phyloP scores from a whole-genome alignment of 1,139 yeast species.

The Candida freyschussii region DNA sequence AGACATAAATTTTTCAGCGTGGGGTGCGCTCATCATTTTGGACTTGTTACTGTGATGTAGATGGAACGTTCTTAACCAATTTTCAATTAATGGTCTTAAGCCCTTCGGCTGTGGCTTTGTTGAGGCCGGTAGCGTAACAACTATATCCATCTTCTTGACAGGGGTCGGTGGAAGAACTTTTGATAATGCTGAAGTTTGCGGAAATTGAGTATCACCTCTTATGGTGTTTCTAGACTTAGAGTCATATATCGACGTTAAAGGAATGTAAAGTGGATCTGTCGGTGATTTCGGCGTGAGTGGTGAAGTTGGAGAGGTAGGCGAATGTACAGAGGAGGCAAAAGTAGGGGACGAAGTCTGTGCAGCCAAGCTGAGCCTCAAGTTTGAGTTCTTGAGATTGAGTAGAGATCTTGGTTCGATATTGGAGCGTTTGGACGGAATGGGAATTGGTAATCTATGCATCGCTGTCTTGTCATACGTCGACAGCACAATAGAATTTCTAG shows the following conservation, averaged over 20 bases:
- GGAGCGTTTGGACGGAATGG: slow-evolving; percentile 8
- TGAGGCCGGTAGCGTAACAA: slow-evolving; percentile 14
- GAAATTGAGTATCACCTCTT: slow-evolving; percentile 30
- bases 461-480: slow-evolving; percentile 22
- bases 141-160: slow-evolving; percentile 52
- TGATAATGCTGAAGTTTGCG: slow-evolving; percentile 38
- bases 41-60: slow-evolving; percentile 12
- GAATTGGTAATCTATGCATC: slow-evolving; percentile 22
- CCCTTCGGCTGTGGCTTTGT: slow-evolving; percentile 19
- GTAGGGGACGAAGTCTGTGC: slow-evolving; percentile 21
- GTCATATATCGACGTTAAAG: slow-evolving; percentile 21
- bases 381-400: slow-evolving; percentile 24
- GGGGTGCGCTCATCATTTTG: slow-evolving; percentile 19
- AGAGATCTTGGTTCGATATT: slow-evolving; percentile 18
- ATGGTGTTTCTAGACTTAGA: slow-evolving; percentile 28
- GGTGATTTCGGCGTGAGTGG: slow-evolving; percentile 3
- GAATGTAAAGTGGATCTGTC: slow-evolving; percentile 15
- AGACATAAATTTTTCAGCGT: slow-evolving; percentile 33
- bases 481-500: slow-evolving; percentile 23
- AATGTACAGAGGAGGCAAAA: slow-evolving; percentile 2
- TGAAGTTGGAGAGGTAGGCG: slow-evolving; percentile 9
- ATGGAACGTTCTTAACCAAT: slow-evolving; percentile 23
- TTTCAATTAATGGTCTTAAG: slow-evolving; percentile 19
- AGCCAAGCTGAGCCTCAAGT: slow-evolving; percentile 16
- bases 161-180: slow-evolving; percentile 62